Evolutionary conservation across 2,329 filamentous ascomycete species (phyloP).

Genomic region (Ceratocystiopsis sp.): DNA sequence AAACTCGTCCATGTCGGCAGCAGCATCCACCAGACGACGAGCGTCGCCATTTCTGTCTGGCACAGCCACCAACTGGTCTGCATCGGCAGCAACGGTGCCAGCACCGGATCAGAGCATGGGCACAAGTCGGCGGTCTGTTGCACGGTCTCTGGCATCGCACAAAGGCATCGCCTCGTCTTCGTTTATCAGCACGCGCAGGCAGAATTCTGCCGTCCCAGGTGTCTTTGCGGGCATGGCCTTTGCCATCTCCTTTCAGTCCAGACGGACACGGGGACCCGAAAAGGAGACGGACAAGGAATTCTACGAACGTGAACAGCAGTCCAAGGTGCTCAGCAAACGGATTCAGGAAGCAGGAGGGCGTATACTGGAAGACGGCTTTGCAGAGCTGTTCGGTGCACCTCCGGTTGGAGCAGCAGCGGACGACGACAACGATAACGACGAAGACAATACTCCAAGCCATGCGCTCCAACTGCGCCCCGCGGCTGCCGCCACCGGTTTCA

Average conservation of each 20-base stretch:
- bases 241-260: constrained; percentile 54
- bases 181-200: not conserved
- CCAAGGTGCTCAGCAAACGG: constrained; percentile 33
- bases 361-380: constrained; percentile 59
- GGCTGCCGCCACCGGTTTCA: constrained; percentile 49
- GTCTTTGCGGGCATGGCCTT: constrained; percentile 76
- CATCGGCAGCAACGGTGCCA: constrained; percentile 15
- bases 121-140: constrained; percentile 8
- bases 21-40: not conserved
- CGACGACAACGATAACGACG: constrained; percentile 13
- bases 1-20: not conserved
- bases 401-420: constrained; percentile 18
- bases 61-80: constrained; percentile 32
- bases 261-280: constrained; percentile 31
- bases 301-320: constrained; percentile 21
- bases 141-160: not conserved
- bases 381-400: constrained; percentile 52
- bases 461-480: constrained; percentile 36
- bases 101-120: constrained; percentile 18
- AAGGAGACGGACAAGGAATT: constrained; percentile 36
- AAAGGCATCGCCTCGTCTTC: constrained; percentile 1
- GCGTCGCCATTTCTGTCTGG: constrained; percentile 11
- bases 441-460: constrained; percentile 9
- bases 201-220: constrained; percentile 5
- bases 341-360: constrained; percentile 57